A percentile compares a stretch with the other conserved stretches of the same genome.
Conservation (phyloP, 108 stramenopile genomes). For the Skeletonema costatum region DNA sequence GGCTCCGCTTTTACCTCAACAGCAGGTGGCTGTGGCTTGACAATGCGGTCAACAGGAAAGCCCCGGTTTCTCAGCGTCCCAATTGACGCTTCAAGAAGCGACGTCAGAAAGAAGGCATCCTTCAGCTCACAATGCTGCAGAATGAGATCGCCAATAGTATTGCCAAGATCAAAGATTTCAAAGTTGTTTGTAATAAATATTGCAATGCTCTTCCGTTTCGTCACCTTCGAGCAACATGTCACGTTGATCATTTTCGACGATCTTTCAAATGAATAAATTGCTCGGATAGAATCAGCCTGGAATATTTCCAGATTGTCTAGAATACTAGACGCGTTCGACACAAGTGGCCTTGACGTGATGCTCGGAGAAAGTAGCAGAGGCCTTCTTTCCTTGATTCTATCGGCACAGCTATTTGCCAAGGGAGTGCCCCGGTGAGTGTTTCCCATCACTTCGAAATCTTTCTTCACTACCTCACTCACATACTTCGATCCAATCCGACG, state of each 20-base stretch:
- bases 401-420: slow-evolving; percentile 45
- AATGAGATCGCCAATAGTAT: slow-evolving; percentile 70
- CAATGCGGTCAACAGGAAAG: slow-evolving; percentile 77
- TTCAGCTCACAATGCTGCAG: slow-evolving; percentile 75
- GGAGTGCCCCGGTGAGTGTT: slow-evolving; percentile 26
- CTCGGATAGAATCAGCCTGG: slow-evolving; percentile 56
- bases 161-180: slow-evolving; percentile 82
- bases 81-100: slow-evolving; percentile 70
- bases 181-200: slow-evolving; percentile 63
- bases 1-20: not conserved
- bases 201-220: slow-evolving; percentile 18
- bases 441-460: slow-evolving; percentile 66
- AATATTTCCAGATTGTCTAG: slow-evolving; percentile 54
- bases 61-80: slow-evolving; percentile 71
- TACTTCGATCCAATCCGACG: slow-evolving; percentile 60
- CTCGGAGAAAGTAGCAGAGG: slow-evolving; percentile 74
- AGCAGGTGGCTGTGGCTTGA: slow-evolving; percentile 21
- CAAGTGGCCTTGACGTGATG: slow-evolving; percentile 70
- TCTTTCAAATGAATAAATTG: slow-evolving; percentile 61
- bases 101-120: slow-evolving; percentile 76
- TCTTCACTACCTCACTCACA: slow-evolving; percentile 69
- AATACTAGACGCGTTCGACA: slow-evolving; percentile 51
- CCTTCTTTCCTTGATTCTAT: slow-evolving; percentile 62
- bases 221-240: slow-evolving; percentile 58
- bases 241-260: slow-evolving; percentile 50